Conservation (phyloP, 345 rosid genomes). For the Pugionium dolabratum region DNA sequence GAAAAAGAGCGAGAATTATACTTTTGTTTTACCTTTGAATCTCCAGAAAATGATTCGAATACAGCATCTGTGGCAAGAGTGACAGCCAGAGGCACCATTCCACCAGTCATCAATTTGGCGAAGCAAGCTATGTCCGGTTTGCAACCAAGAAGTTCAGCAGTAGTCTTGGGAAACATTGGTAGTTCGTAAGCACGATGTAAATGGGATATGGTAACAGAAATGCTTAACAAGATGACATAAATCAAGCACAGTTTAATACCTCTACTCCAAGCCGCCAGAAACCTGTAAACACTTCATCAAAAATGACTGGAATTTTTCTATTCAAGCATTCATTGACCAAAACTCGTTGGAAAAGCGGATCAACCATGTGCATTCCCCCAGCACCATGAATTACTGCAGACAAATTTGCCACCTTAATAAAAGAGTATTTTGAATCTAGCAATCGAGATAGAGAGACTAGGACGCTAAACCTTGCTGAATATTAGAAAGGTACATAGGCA, state of each 20-base stretch:
- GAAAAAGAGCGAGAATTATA: neutral
- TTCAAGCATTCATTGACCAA: conserved; percentile 79
- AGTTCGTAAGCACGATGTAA: conserved; percentile 28
- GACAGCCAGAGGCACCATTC: conserved; percentile 83
- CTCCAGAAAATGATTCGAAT: conserved; percentile 78
- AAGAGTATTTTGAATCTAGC: conserved; percentile 20
- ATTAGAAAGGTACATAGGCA: neutral
- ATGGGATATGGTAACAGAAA: conserved; percentile 9
- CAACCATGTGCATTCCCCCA: conserved; percentile 98
- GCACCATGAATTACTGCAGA: conserved; percentile 83
- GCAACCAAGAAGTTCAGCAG: conserved; percentile 77
- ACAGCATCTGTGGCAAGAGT: conserved; percentile 77
- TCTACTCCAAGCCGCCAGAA: conserved; percentile 97
- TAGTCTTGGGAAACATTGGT: conserved; percentile 51
- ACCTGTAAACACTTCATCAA: conserved; percentile 96
- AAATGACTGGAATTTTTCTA: conserved; percentile 77
- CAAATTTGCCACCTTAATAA: neutral
- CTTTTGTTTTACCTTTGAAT: conserved; percentile 68
- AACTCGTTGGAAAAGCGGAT: conserved; percentile 89
- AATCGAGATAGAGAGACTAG: conserved; percentile 1
- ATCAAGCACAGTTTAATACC: conserved; percentile 46
- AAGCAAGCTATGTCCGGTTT: conserved; percentile 94
- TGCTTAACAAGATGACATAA: conserved; percentile 12
- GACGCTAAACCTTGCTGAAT: conserved; percentile 12
- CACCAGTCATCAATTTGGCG: conserved; percentile 90